These are phyloP conservation scores for Triticum timopheevii DNA, from an alignment of 176 grass and related monocot genomes.

Conservation along the genomic window DNA sequence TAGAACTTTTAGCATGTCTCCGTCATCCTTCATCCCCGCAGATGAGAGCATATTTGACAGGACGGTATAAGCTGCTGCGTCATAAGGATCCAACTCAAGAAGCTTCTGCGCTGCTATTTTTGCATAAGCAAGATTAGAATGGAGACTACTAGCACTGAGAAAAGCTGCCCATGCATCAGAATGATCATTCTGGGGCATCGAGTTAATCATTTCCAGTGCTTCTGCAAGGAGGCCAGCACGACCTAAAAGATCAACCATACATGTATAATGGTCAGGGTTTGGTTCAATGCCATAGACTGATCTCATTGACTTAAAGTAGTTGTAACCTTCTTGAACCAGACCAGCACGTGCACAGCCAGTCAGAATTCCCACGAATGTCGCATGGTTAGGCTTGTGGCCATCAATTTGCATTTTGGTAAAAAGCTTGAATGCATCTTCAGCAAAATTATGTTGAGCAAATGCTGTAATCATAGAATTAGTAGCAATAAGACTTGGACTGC, in stretches of 20 bases:
- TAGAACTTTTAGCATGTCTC: conserved; percentile 36
- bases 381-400: conserved; percentile 53
- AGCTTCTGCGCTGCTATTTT: conserved; percentile 62
- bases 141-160: conserved; percentile 57
- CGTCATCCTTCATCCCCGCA: conserved; percentile 49
- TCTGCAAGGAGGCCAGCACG: conserved; percentile 57
- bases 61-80: conserved; percentile 52
- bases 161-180: conserved; percentile 60
- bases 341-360: conserved; percentile 58
- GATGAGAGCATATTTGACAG: conserved; percentile 56
- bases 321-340: conserved; percentile 62
- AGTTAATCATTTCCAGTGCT: conserved; percentile 59
- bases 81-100: conserved; percentile 52
- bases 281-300: conserved; percentile 49
- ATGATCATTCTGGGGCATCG: conserved; percentile 45
- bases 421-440: conserved; percentile 52
- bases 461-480: conserved; percentile 65
- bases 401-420: conserved; percentile 47
- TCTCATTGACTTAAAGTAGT: conserved; percentile 56
- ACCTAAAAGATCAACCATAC: conserved; percentile 71
- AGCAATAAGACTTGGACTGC: conserved; percentile 45
- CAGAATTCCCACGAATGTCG: conserved; percentile 64
- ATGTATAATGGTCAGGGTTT: conserved; percentile 59
- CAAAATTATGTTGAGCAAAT: conserved; percentile 64
- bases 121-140: conserved; percentile 62